A percentile compares a stretch with the other conserved stretches of the same genome.
phyloP scores from a whole-genome alignment of 495 filamentous ascomycete species.

The Parachaetomium inaequale region DNA sequence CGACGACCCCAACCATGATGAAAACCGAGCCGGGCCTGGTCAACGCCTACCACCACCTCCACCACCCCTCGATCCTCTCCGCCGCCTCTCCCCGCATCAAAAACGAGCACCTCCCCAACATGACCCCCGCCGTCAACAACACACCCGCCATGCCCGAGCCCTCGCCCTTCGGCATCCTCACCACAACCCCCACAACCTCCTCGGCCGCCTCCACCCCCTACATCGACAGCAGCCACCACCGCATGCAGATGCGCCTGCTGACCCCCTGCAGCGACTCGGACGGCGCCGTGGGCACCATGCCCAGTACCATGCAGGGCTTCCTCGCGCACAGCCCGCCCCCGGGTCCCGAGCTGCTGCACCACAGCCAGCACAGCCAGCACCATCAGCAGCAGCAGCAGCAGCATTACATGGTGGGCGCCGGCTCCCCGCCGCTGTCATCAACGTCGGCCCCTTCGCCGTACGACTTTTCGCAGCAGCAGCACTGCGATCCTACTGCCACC shows the following conservation, averaged over 20 bases:
- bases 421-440: slow-evolving; percentile 7
- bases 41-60: neutral
- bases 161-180: slow-evolving; percentile 1
- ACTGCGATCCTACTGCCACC: neutral
- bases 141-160: slow-evolving; percentile 3
- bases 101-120: slow-evolving; percentile 25
- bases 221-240: slow-evolving; percentile 18
- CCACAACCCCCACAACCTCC: slow-evolving; percentile 8
- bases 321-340: slow-evolving; percentile 27
- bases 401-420: slow-evolving; percentile 26
- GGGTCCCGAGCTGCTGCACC: slow-evolving; percentile 30
- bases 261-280: slow-evolving; percentile 48
- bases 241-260: slow-evolving; percentile 33
- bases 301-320: slow-evolving; percentile 26
- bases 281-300: slow-evolving; percentile 21
- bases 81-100: slow-evolving; percentile 34
- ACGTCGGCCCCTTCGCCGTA: slow-evolving; percentile 3
- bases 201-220: slow-evolving; percentile 23
- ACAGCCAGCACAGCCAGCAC: neutral
- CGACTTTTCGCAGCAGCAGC: slow-evolving; percentile 6
- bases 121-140: neutral
- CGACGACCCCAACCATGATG: neutral
- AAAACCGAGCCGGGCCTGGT: slow-evolving; percentile 9
- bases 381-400: slow-evolving; percentile 23
- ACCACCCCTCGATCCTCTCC: slow-evolving; percentile 1